Percentiles rank a stretch among this genome's conserved stretches.
phyloP scores from a whole-genome alignment of 2,329 filamentous ascomycete genomes.

The Neofusicoccum umdonicola region DNA sequence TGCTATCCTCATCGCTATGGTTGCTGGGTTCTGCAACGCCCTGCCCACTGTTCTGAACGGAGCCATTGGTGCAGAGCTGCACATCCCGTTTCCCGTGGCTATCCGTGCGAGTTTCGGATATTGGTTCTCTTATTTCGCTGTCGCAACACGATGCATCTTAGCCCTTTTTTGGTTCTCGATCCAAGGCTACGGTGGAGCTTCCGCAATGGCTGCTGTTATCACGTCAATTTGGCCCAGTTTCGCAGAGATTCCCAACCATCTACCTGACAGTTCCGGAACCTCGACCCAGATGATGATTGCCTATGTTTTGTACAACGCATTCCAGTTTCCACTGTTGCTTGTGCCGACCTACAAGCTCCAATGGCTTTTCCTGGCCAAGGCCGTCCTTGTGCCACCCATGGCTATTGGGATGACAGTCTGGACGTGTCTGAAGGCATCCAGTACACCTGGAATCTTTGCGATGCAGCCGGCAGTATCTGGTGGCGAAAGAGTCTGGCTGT shows the following conservation, averaged over 20 bases:
- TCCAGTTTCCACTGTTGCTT: conserved; percentile 20
- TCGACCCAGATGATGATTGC: conserved; percentile 19
- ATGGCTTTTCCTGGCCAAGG: conserved; percentile 24
- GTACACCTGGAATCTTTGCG: background rate
- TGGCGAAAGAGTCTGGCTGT: background rate
- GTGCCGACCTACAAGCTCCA: conserved; percentile 22
- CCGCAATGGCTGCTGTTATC: conserved; percentile 21
- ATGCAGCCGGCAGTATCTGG: background rate
- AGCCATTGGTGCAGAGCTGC: background rate
- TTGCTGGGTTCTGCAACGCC: background rate
- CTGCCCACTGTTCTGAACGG: background rate
- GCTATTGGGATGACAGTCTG: conserved; percentile 22
- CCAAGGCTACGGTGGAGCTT: background rate
- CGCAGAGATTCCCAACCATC: conserved; percentile 17
- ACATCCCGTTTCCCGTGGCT: background rate
- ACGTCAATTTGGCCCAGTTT: conserved; percentile 25
- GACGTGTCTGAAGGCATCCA: background rate
- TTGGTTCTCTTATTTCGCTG: background rate
- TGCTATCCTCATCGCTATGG: background rate
- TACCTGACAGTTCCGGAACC: conserved; percentile 22
- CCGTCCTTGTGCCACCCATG: conserved; percentile 18
- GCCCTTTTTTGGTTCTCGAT: background rate
- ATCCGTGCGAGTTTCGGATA: background rate
- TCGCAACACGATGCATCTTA: background rate
- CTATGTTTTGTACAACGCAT: conserved; percentile 23